phyloP scores from a whole-genome alignment of 1,284 basidiomycete genomes.

The Kwoniella shivajii region DNA sequence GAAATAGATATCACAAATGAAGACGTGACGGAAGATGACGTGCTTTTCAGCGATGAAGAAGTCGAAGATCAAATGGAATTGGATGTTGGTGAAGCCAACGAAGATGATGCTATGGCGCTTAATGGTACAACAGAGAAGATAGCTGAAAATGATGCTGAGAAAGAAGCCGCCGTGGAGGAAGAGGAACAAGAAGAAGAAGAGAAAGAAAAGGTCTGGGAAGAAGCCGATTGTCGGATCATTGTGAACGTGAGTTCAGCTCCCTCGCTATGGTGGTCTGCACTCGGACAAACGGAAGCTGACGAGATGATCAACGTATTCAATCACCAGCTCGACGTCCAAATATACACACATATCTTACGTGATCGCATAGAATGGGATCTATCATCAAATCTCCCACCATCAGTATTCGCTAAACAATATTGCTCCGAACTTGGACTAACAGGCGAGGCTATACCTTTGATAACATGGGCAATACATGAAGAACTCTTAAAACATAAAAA shows the following conservation, averaged over 20 bases:
- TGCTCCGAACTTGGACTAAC: constrained; percentile 84
- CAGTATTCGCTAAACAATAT: constrained; percentile 77
- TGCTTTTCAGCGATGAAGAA: constrained; percentile 40
- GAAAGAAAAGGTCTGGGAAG: constrained; percentile 57
- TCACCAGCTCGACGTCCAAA: constrained; percentile 94
- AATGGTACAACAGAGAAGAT: neutral
- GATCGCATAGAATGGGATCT: constrained; percentile 99
- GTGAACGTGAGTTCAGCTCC: constrained; percentile 68
- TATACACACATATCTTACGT: constrained; percentile 82
- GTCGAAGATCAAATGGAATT: constrained; percentile 16
- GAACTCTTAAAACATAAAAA: constrained; percentile 93
- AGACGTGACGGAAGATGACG: constrained; percentile 43
- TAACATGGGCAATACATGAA: constrained; percentile 91
- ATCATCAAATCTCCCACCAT: constrained; percentile 85
- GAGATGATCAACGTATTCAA: neutral
- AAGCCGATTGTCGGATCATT: constrained; percentile 84
- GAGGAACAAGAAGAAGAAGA: constrained; percentile 25
- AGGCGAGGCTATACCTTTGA: constrained; percentile 82
- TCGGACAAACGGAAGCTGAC: no score
- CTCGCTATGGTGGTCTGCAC: neutral
- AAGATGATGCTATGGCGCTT: neutral
- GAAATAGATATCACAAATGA: constrained; percentile 60
- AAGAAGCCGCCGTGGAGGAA: constrained; percentile 24
- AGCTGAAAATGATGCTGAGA: neutral
- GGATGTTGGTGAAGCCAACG: neutral